Base-by-base conservation (phyloP, 2,329 filamentous ascomycete genomes). In the Venturia asperata region DNA sequence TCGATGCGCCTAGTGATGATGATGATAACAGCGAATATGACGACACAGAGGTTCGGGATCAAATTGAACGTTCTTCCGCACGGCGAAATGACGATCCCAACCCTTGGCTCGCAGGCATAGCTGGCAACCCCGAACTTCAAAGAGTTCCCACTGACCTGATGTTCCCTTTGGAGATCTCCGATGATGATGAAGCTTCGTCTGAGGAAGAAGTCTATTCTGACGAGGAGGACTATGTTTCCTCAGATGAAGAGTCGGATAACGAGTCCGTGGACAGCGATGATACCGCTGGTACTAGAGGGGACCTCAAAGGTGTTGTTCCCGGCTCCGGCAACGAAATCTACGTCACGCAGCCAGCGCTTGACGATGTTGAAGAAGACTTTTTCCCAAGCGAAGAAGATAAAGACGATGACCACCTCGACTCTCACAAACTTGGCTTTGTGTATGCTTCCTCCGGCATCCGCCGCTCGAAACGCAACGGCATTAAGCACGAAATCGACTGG, bases 401-500 rank as follows among this genome's bases (percentile, higher is more conserved):
- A 21, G 84, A 88, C 70, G 84, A 89, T 72, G 93, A 97, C 66
- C 75, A 97, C 69, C 81, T 97, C 0, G 85, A 90, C 56, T 91
- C 87, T 0, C 94, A 90, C 71, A 85, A 86, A 17, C 81, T 97
- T 1, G 93, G 93, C 3, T 86, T 91, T 71, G 81, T 97, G 4
- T 91, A 95, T 71, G 93, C 93, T 0, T 95, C 91, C 0, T 96
- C 92, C 27, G 93, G 93, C 7, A 89, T 97, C 66, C 86, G 91
- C 5, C 86, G 93, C 39, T 87, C 89, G 73, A 82, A 80, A 63
- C 83, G 87, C 66, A 82, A 88, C 67, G 87, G 88, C 5, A 79
- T 95, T 30, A 81, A 90, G 6, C 93, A 97, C 73, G 93, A 97
- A 75, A 92, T 97, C 56, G 93, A 97, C 75, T 97, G 93, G 93